These are phyloP conservation scores for Echites panduratus DNA, from an alignment of 257 asterid genomes.

Conservation along the genomic window DNA sequence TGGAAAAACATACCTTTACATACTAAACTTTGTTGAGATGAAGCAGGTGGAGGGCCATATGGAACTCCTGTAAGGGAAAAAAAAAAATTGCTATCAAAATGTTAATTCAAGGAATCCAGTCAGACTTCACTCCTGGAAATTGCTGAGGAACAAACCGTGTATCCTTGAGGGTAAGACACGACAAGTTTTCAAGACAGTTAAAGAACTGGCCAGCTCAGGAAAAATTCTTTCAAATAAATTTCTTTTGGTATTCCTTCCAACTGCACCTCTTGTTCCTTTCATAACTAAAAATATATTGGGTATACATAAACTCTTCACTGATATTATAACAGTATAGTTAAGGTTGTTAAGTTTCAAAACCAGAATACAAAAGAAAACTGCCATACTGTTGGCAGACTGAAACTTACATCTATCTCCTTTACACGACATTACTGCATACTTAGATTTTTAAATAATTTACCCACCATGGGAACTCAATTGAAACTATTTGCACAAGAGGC, in stretches of 20 bases:
- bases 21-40: slow-evolving; percentile 76
- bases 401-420: neutral
- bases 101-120: slow-evolving; percentile 12
- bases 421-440: neutral
- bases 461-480: no score
- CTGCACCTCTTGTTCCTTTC: neutral
- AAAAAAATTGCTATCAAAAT: slow-evolving; percentile 43
- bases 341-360: neutral
- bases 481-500: neutral
- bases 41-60: slow-evolving; percentile 73
- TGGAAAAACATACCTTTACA: slow-evolving; percentile 74
- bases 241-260: neutral
- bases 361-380: slow-evolving; percentile 16
- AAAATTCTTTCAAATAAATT: neutral
- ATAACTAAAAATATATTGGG: neutral
- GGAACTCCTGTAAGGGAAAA: slow-evolving; percentile 89
- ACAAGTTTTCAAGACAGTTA: neutral
- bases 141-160: neutral
- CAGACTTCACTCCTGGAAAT: slow-evolving; percentile 24
- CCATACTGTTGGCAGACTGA: neutral
- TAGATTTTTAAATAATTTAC: neutral
- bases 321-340: neutral
- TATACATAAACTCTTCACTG: no score
- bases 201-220: neutral
- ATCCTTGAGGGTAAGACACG: slow-evolving; percentile 4